A percentile compares a stretch with the other conserved stretches of the same genome.
Evolutionary conservation across 1,284 basidiomycete genomes (phyloP).

Genomic region (Cutaneotrichosporon sp.): DNA sequence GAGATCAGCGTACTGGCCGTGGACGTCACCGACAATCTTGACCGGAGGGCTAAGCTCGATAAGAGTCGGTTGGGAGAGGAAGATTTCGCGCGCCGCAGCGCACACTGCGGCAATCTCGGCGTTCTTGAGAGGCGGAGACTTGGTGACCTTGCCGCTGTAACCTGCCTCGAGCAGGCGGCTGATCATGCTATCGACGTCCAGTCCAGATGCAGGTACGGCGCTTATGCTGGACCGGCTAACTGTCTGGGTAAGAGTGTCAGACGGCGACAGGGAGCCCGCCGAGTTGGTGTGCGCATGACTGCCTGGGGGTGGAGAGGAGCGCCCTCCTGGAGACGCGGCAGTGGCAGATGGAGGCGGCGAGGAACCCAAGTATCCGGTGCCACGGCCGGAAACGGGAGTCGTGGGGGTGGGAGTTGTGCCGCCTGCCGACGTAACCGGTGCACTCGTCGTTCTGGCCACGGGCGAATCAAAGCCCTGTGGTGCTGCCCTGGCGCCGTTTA

Average conservation of each 20-base stretch:
- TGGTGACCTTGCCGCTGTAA: conserved; percentile 96
- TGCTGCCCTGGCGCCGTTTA: background rate
- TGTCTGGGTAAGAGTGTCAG: conserved; percentile 33
- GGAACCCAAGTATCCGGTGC: conserved; percentile 27
- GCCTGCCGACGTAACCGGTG: background rate
- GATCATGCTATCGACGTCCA: conserved; percentile 99
- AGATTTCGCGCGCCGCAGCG: conserved; percentile 93
- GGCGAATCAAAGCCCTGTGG: background rate
- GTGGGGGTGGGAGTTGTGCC: conserved; percentile 30
- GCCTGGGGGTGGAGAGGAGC: conserved; percentile 26
- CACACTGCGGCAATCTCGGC: conserved; percentile 93
- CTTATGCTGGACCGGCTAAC: conserved; percentile 33
- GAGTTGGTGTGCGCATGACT: conserved; percentile 27
- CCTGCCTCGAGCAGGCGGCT: conserved; percentile 92
- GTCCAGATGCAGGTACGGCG: conserved; percentile 28
- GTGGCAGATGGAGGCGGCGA: conserved; percentile 40
- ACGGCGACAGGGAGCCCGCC: conserved; percentile 29
- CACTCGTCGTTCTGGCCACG: conserved; percentile 1
- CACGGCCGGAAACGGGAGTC: conserved; percentile 43
- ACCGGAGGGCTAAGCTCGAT: conserved; percentile 97
- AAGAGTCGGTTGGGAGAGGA: conserved; percentile 92
- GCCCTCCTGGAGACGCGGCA: conserved; percentile 18
- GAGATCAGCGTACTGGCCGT: conserved; percentile 97
- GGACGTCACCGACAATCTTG: conserved; percentile 99
- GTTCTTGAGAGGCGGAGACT: conserved; percentile 94